These are phyloP conservation scores for Colletotrichum falcatum DNA, from an alignment of 2,329 filamentous ascomycete genomes.

Conservation along the genomic window DNA sequence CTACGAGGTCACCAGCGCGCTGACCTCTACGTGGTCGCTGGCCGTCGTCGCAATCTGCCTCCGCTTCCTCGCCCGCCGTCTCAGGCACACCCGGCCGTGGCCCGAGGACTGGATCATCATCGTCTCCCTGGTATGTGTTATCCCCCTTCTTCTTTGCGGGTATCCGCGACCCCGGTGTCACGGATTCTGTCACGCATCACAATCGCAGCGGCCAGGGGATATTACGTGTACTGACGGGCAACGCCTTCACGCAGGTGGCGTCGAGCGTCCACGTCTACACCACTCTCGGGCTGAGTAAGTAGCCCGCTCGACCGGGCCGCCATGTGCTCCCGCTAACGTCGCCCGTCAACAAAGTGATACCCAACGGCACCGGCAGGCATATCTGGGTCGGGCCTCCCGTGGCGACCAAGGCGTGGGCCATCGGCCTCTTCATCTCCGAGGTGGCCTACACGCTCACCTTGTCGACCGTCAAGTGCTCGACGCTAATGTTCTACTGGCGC, in stretches of 20 bases:
- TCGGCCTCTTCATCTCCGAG: slow-evolving; percentile 44
- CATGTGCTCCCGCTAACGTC: background rate
- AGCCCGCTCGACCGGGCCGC: rapidly evolving
- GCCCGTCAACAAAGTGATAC: slow-evolving; percentile 38
- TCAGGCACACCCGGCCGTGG: slow-evolving; percentile 43
- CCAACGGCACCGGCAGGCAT: slow-evolving; percentile 43
- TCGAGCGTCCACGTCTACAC: slow-evolving; percentile 39
- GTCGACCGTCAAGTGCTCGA: slow-evolving; percentile 44
- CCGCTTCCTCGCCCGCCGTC: slow-evolving; percentile 41
- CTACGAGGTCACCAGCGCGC: slow-evolving; percentile 39
- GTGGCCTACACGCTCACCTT: slow-evolving; percentile 42
- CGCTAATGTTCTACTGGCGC: slow-evolving; percentile 46
- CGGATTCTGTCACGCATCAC: background rate
- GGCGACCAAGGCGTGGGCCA: slow-evolving; percentile 42
- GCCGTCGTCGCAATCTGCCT: slow-evolving; percentile 40
- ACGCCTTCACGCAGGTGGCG: slow-evolving; percentile 14
- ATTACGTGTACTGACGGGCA: too few species aligned
- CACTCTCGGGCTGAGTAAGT: slow-evolving; percentile 42
- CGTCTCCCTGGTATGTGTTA: slow-evolving; percentile 41
- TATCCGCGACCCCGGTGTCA: too few species aligned
- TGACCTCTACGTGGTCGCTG: slow-evolving; percentile 41
- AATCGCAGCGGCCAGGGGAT: too few species aligned
- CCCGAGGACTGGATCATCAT: slow-evolving; percentile 46
- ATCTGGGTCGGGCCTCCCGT: slow-evolving; percentile 44
- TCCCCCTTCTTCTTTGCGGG: too few species aligned